Conservation (phyloP, 164 flowering plant species). For the grape (Vitis vinifera) region ASM3070453v1 NC_081806.1:3673001-3673500, state of each 20-base stretch:
- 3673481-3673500: neutral
- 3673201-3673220: slow-evolving; percentile 10
- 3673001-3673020: neutral
- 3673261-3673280: slow-evolving; percentile 19
- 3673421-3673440: slow-evolving; percentile 27
- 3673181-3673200: neutral
- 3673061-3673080: neutral
- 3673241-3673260: slow-evolving; percentile 21
- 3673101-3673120: slow-evolving; percentile 14
- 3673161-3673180: neutral
- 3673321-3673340: slow-evolving; percentile 25
- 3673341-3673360: slow-evolving; percentile 30
- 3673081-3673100: slow-evolving; percentile 11
- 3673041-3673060: slow-evolving; percentile 1
- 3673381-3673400: slow-evolving; percentile 36
- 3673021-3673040: slow-evolving; percentile 17
- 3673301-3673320: slow-evolving; percentile 9
- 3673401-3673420: slow-evolving; percentile 36
- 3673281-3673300: slow-evolving; percentile 19
- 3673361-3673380: slow-evolving; percentile 27
- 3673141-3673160: slow-evolving; percentile 6
- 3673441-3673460: slow-evolving; percentile 16
- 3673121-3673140: slow-evolving; percentile 14
- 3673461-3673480: neutral
- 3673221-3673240: slow-evolving; percentile 25